Percentiles rank a stretch among this genome's conserved stretches.
Evolutionary conservation across 164 flowering plant genomes (phyloP).

Genomic region (Pachysandra terminalis): DNA sequence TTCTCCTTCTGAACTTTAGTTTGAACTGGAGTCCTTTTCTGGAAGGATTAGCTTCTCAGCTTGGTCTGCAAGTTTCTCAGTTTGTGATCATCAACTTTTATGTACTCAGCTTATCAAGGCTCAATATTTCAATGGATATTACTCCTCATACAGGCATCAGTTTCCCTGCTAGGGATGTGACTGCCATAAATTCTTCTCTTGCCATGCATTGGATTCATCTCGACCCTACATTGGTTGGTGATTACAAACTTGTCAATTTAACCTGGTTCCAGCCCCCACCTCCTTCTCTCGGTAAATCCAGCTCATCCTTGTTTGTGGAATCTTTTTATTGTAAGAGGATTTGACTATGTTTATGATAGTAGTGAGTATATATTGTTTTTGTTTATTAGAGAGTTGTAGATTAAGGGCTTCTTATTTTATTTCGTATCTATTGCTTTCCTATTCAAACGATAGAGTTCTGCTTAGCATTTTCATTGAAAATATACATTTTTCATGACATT

Average conservation of each 20-base stretch:
- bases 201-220: slow-evolving; percentile 42
- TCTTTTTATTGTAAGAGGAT: neutral
- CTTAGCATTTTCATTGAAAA: neutral
- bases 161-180: slow-evolving; percentile 52
- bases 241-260: slow-evolving; percentile 62
- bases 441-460: too few relatives aligned
- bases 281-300: slow-evolving; percentile 48
- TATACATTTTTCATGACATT: neutral
- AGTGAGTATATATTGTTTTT: neutral
- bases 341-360: neutral
- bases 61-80: slow-evolving; percentile 46
- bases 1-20: slow-evolving; percentile 55
- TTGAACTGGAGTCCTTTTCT: slow-evolving; percentile 56
- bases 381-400: neutral
- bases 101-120: slow-evolving; percentile 41
- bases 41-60: slow-evolving; percentile 49
- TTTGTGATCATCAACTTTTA: slow-evolving; percentile 65
- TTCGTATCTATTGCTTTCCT: neutral
- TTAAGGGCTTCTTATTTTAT: neutral
- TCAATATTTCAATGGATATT: slow-evolving; percentile 70
- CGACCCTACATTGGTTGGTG: slow-evolving; percentile 49
- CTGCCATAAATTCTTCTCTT: slow-evolving; percentile 53
- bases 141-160: slow-evolving; percentile 64
- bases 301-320: neutral
- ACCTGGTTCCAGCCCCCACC: slow-evolving; percentile 63